Evolutionary conservation across 441 rosid genomes (phyloP), one percentile per base, ranked within the genome.

Genomic region (Adansonia madagascariensis): DNA sequence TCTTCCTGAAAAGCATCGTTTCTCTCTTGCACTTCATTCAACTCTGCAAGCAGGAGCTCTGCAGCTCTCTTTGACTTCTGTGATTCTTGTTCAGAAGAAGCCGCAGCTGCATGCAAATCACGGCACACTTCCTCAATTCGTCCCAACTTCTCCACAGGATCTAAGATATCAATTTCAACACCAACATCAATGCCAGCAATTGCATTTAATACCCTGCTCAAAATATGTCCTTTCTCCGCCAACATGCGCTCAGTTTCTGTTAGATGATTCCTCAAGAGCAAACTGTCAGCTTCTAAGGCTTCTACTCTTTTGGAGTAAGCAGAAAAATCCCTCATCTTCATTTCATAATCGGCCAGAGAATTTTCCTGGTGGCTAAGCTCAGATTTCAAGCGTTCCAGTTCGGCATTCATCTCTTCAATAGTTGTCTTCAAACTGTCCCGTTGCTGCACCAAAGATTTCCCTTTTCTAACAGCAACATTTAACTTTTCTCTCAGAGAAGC

Each of bases 11-110:
- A 90, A 76, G 83, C 73, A 76, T 95, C 99, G 81, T 97, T 95
- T 89, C 98, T 95, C 84, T 94, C 98, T 84, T 95, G 98, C 81
- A 95, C 99, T 82, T 97, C 99, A 80, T 94, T 92, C 84, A 95
- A 85, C 85, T 97, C 99, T 1, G 98, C 96, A 84, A 95, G 88
- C 79, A 97, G 88, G 77, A 95, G 89, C 84, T 97, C 97, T 52
- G 99, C 94, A 35, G 98, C 98, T 84, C 93, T 90, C 84, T 82
- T 88, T 77, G 98, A 94, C 84, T 95, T 97, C 82, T 77, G 89
- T 8, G 92, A 89, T 75, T 95, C 96, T 81, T 88, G 94, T 79
- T 95, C 95, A 20, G 86, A 86, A 81, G 90, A 84, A 84, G 89
- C 83, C 74, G 87, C 78, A 70, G 90, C 80, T 53, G 85, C 89